A percentile compares a stretch with the other conserved stretches of the same genome.
These are phyloP conservation scores for Phytophthora fragariaefolia DNA, from an alignment of 352 stramenopile species.

Conservation along the genomic window DNA sequence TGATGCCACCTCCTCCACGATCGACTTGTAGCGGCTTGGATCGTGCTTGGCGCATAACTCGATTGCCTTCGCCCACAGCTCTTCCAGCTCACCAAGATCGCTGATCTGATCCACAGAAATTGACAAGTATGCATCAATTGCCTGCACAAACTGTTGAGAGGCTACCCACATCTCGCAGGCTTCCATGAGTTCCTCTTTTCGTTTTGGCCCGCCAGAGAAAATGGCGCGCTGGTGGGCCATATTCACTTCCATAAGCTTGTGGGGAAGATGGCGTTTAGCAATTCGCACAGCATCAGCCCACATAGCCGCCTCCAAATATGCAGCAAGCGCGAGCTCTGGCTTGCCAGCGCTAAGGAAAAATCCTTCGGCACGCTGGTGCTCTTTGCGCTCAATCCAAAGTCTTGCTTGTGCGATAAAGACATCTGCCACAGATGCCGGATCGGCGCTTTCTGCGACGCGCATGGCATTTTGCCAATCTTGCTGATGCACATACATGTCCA, in stretches of 20 bases:
- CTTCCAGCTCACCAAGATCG: slow-evolving; percentile 78
- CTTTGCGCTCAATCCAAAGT: slow-evolving; percentile 85
- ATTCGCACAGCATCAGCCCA: slow-evolving; percentile 92
- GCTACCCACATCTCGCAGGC: slow-evolving; percentile 91
- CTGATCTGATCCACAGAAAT: slow-evolving; percentile 75
- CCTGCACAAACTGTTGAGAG: slow-evolving; percentile 89
- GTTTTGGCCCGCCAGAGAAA: slow-evolving; percentile 78
- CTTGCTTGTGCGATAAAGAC: slow-evolving; percentile 93
- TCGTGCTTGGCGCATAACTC: slow-evolving; percentile 90
- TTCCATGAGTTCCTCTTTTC: slow-evolving; percentile 84
- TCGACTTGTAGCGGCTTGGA: slow-evolving; percentile 85
- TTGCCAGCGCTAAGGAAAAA: slow-evolving; percentile 94
- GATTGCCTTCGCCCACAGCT: slow-evolving; percentile 91
- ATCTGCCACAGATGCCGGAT: slow-evolving; percentile 88
- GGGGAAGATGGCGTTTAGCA: slow-evolving; percentile 90
- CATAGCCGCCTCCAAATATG: slow-evolving; percentile 86
- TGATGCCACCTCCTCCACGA: slow-evolving; percentile 90
- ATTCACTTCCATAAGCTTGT: slow-evolving; percentile 93
- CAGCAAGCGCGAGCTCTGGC: slow-evolving; percentile 89
- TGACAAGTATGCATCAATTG: slow-evolving; percentile 93
- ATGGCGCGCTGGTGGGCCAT: slow-evolving; percentile 83
- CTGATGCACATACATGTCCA: slow-evolving; percentile 97
- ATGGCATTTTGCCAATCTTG: slow-evolving; percentile 93
- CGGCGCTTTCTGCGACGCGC: slow-evolving; percentile 91
- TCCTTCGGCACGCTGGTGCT: slow-evolving; percentile 85